Base-by-base conservation (phyloP, 1,284 basidiomycete species). In the Polyporus tsugae region DNA sequence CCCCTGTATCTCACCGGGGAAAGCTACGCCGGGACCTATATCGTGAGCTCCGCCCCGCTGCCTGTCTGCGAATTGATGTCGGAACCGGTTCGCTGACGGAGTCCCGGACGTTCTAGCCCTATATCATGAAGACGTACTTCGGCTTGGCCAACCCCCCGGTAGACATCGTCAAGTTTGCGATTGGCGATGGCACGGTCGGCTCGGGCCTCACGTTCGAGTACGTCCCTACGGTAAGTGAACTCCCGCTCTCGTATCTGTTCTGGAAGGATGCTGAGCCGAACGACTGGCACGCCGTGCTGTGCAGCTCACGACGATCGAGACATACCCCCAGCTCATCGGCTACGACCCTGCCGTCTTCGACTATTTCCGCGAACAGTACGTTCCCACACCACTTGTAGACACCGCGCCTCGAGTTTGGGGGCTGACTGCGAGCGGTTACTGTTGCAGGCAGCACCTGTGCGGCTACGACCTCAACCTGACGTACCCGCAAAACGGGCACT, bases 91-190 rank as follows among this genome's bases (percentile, higher is more conserved):
- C 29, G 46, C 66, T 66, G 58, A 67, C 57, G 35, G 36, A 4
- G 17, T 11, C 19, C 36, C 44, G 15, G 38, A 19, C 19, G 25
- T 13, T 33, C 38, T 64, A 91, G 90, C 89, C 91, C n/a, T 91
- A 91, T 73, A 93, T 92, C 74, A 81, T 88, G 70, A 90, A 92
- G 78, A 81, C 89, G 11, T 90, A 91, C 74, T 91, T 92, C 71
- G 82, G 81, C 49, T 82, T 86, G 77, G 71, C 82, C 1, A 84
- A 87, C 49, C 90, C 91, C n/a, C 91, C 91, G 1, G 89, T 92
- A n/a, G 87, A 85, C 5, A 82, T 93, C 35, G 81, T 83, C 0
- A 90, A 88, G 74, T 87, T 92, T 64, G 88, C 86, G 15, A 92
- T 93, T 61, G 91, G 91, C 19, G 89, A 93, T 77, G 91, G 89